Evolutionary conservation across 345 rosid genomes (phyloP), one percentile per base, ranked within the genome.

Genomic region (Pelargonium nanum): DNA sequence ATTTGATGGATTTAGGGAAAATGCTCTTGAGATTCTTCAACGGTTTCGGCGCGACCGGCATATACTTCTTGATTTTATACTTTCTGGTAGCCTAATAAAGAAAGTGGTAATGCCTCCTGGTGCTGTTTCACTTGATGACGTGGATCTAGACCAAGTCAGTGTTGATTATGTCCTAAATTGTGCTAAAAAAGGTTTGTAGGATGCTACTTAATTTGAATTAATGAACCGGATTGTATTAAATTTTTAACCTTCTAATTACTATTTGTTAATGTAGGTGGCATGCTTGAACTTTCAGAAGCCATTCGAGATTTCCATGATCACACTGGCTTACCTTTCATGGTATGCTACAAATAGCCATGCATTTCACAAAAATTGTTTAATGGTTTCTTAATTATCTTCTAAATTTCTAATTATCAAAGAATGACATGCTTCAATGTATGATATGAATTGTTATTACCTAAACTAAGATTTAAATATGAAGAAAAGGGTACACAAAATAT

Each of bases 21-120:
- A 66, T 79, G 86, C 63, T 20, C 71, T 83, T 67, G 86, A 89
- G 81, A 70, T 89, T 48, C 76, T 93, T 21, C 99, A 93, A 71
- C 81, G 96, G 56, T 89, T 80, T 74, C 80, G 97, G 58, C 85
- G 99, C 6, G 99, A 93, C 73, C 75, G 99, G 75, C 82, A 80
- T 4, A 63, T 84, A 45, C 94, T 93, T 54, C 74, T 93, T 68
- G 93, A 87, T 72, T 93, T 84, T 69, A 76, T 93, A 61, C 81
- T 89, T 57, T 83, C 96, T 4, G 96, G 94, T 54, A 87, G 86
- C 74, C 73, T 93, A 67, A 80, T 93, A 59, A 89, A 84, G 92
- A 89, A 89, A 77, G 99, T 93, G 48, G 78, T 80, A 28, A 87
- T 93, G 96, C 97, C 99, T 66, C 97, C 99, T 61, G 99, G 99